Base-by-base conservation (phyloP, 148 eudicot species). In the Amaranthus palmeri region DNA sequence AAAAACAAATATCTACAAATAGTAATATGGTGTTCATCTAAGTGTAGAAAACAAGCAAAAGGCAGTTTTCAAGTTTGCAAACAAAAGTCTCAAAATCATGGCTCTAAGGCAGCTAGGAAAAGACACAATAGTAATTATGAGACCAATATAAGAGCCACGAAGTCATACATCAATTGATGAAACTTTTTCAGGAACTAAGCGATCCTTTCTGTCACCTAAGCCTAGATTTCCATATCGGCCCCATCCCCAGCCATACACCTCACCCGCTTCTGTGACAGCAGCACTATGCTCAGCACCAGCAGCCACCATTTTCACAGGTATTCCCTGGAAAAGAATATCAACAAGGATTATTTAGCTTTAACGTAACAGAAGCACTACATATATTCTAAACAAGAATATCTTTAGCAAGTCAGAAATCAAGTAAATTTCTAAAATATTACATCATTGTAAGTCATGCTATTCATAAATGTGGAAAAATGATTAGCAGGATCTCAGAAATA, bases 231-330 rank as follows among this genome's bases (percentile, higher is more conserved):
- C 99, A 85, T 92, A 96, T 64, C 99, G 84, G 45, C 99, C 99
- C 99, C 99, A 96, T 60, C 99, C 99, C 99, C 99, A 96, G 56
- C 99, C 96, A 67, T 89, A 92, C 76, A 96, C 83, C 69, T 87
- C 88, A 64, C 99, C 99, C 53, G 86, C 89, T 81, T 90, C 96
- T 66, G 97, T 96, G 67, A 96, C 85, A 82, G 97, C 96, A 82
- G 87, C 97, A 66, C 97, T 92, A 77, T 96, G 99, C 79, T 96
- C 99, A 68, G 99, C 99, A 81, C 99, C 99, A 75, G 99, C 96
- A 83, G 99, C 99, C 56, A 96, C 88, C 99, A 96, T 92, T 80
- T 92, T 92, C 67, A 96, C 88, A 46, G 87, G 65, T 54, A 90
- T 77, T 63, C 96, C 99, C 99, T 92, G 55, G 51, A 53, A 71